These are phyloP conservation scores for Blastobotrys buckinghamii DNA, from an alignment of 1,139 yeast species.

Conservation along the genomic window DNA sequence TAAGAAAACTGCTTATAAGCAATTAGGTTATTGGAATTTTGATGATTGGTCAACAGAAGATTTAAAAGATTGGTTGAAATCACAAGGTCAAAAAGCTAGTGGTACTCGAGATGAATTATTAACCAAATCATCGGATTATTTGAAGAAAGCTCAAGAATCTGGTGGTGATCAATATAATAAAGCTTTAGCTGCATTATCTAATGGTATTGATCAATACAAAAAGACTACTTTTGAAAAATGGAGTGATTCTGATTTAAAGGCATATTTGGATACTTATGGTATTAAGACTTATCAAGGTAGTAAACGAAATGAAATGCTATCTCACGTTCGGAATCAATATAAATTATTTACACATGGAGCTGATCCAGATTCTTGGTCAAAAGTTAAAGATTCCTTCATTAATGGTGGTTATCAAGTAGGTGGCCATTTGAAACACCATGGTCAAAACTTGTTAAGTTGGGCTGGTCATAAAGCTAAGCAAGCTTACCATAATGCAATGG, in stretches of 20 bases:
- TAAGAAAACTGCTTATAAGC: slow-evolving; percentile 38
- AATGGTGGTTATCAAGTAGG: slow-evolving; percentile 5
- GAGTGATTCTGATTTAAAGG: slow-evolving; percentile 49
- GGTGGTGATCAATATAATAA: slow-evolving; percentile 24
- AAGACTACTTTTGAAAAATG: slow-evolving; percentile 43
- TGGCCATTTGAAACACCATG: slow-evolving; percentile 4
- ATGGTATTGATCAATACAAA: slow-evolving; percentile 26
- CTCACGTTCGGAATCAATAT: slow-evolving; percentile 34
- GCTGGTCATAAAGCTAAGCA: slow-evolving; percentile 7
- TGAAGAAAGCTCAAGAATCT: slow-evolving; percentile 25
- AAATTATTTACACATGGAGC: slow-evolving; percentile 15
- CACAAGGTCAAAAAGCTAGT: slow-evolving; percentile 33
- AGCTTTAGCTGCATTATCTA: slow-evolving; percentile 20
- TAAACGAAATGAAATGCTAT: slow-evolving; percentile 42
- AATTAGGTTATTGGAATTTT: slow-evolving; percentile 37
- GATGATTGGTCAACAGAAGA: slow-evolving; percentile 43
- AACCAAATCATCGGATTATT: slow-evolving; percentile 33
- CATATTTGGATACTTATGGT: slow-evolving; percentile 51
- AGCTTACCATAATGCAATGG: slow-evolving; percentile 5
- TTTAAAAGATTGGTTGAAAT: slow-evolving; percentile 37
- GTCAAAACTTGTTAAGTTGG: slow-evolving; percentile 2
- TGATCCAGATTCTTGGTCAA: slow-evolving; percentile 13
- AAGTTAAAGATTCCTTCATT: slow-evolving; percentile 9
- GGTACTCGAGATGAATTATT: slow-evolving; percentile 38
- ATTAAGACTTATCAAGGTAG: slow-evolving; percentile 36